A percentile compares a stretch with the other conserved stretches of the same genome.
These are phyloP conservation scores for Penicillium goetzii DNA, from an alignment of 495 filamentous ascomycete species.

Conservation along the genomic window DNA sequence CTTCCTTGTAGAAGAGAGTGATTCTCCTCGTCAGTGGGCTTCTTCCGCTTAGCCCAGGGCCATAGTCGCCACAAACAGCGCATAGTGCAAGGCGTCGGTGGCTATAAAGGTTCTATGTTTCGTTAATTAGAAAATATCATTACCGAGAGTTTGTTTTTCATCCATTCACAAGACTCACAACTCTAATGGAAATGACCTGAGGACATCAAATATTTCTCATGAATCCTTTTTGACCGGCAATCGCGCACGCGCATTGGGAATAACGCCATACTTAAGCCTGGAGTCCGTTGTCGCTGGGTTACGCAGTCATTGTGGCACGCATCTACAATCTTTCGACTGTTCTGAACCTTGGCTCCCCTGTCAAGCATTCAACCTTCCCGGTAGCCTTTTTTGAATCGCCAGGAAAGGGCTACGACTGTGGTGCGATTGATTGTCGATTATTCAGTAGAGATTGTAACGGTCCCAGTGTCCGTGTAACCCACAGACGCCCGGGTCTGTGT, in stretches of 20 bases:
- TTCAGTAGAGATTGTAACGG: constrained; percentile 10
- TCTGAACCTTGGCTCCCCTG: background rate
- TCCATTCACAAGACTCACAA: too few species aligned
- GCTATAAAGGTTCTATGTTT: background rate
- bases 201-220: too few species aligned
- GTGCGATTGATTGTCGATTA: background rate
- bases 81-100: constrained; percentile 9
- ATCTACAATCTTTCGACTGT: background rate
- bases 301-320: constrained; percentile 14
- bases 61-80: constrained; percentile 23
- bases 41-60: constrained; percentile 26
- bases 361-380: background rate
- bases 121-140: background rate
- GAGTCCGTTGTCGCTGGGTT: constrained; percentile 7
- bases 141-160: too few species aligned
- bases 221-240: background rate
- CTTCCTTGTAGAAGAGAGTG: constrained; percentile 17
- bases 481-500: background rate
- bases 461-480: constrained; percentile 27
- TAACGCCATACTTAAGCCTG: background rate
- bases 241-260: background rate
- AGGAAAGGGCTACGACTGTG: background rate
- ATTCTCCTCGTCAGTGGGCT: constrained; percentile 19
- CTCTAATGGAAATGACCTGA: too few species aligned
- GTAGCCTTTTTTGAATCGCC: background rate